Evolutionary conservation across 805 yeast genomes (phyloP), one percentile per base, ranked within the genome.

Genomic region (Candida ipomoeae): DNA sequence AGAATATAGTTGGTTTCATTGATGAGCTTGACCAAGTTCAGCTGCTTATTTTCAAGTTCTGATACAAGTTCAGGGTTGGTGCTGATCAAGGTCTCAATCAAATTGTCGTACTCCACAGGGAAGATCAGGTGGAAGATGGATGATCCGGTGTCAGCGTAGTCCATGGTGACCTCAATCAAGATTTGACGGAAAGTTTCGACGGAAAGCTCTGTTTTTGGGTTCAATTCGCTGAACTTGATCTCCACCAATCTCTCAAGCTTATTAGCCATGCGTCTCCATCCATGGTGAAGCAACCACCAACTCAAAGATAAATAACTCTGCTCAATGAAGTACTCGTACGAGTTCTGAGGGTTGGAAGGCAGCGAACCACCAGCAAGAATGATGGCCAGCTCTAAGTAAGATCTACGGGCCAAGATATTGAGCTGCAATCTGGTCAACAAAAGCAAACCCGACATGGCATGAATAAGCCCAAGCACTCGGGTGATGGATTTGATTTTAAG

Each of bases 261-360:
- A 29, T 73, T 68, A 20, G 80, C 74, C 34, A 88, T 69, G 33
- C 74, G 70, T 20, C 75, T 59, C 90, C 94, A 89, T 0, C 98
- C 98, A 55, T 83, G 81, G 65, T 92, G 90, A 46, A 92, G 73
- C 42, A 92, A 67, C 97, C 97, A 92, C 97, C 97, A 92, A 53
- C 91, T 85, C 54, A 89, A 79, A 0, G 96, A 85, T 43, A 92
- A 73, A 63, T 87, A 92, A 46, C 89, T 85, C 60, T 94, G 92
- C 59, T 87, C 94, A 36, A 84, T 76, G 33, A 78, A 68, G 62
- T 84, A 82, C 56, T 79, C 79, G 35, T 68, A 73, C 32, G 60
- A 64, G 58, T 47, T 38, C 48, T 48, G 46, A 36, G 61, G 20
- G 42, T 58, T 48, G 17, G 49, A 39, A 17, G 47, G 41, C 37